Evolutionary conservation across 805 yeast genomes (phyloP), one percentile per base, ranked within the genome.

Genomic region (Lachancea sp.): DNA sequence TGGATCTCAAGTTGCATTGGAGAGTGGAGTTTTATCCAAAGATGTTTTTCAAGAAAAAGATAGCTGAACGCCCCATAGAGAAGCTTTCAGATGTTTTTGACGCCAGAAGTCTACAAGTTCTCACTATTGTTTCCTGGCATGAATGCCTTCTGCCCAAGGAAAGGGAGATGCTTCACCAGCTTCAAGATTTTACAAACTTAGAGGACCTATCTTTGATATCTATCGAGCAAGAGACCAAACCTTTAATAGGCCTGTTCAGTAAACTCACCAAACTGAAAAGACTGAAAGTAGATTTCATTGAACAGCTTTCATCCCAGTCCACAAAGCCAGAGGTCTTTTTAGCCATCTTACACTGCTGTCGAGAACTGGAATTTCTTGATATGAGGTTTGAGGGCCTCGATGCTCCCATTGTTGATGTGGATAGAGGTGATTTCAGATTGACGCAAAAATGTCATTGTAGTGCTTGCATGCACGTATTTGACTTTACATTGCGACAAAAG

Each of bases 121-220:
- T 70, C 26, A 69, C 74, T 0, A 59, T 70, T 3, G 69, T 70
- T 4, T 70, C 74, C 2, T 70, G 74, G 74, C 66, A 61, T 50
- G 72, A 69, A 41, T 55, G 60, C n/a, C 45, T 60, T 15, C 48
- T 54, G 13, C 55, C 62, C n/a, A 55, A 67, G 40, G 64, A 60
- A 41, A 49, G 62, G 20, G 65, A 65, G 44, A 65, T 65, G 57
- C 53, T 68, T 32, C 65, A 57, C 37, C 66, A 69, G 46, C 67
- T 71, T 55, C 50, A 56, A 22, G 68, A 63, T n/a, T 70, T 70
- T 41, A 46, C 48, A 2, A 51, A 60, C 42, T 45, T 70, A 7
- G 65, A 67, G 46, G 74, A 70, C 47, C 51, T 70, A 15, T 68
- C 74, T 1, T 53, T 70, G 43, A 69, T 70, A 29, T 68, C 74